These are phyloP conservation scores for Populus hybrid DNA, from an alignment of 441 rosid genomes.

Conservation along the genomic window DNA sequence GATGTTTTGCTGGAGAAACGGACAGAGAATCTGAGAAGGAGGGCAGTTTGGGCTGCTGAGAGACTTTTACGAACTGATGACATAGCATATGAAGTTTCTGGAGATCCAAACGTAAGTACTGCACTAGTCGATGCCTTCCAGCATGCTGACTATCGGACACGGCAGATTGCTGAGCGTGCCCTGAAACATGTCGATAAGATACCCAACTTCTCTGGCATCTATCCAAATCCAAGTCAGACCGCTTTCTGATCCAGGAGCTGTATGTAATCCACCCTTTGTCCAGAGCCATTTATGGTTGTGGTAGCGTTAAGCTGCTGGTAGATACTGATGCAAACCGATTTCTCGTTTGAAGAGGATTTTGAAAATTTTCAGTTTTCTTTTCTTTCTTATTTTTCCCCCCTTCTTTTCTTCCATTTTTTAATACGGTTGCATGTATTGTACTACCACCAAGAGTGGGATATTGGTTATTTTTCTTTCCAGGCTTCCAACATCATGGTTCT, in stretches of 20 bases:
- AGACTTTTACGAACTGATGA: constrained; percentile 82
- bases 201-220: constrained; percentile 90
- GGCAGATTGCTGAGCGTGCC: constrained; percentile 92
- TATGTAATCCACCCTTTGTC: constrained; percentile 26
- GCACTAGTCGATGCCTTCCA: constrained; percentile 97
- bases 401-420: constrained; percentile 17
- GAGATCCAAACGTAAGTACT: constrained; percentile 61
- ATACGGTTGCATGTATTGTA: constrained; percentile 12
- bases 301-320: constrained; percentile 24
- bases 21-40: constrained; percentile 67
- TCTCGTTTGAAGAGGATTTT: constrained; percentile 30
- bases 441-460: constrained; percentile 6
- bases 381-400: constrained; percentile 7
- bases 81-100: constrained; percentile 73
- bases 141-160: constrained; percentile 77
- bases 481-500: neutral
- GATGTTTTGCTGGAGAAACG: constrained; percentile 57
- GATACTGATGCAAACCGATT: constrained; percentile 33
- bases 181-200: constrained; percentile 85
- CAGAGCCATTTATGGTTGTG: constrained; percentile 19
- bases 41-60: constrained; percentile 88
- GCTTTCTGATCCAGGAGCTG: constrained; percentile 19
- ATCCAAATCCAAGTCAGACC: constrained; percentile 48
- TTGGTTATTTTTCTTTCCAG: constrained; percentile 3
- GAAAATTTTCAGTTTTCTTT: constrained; percentile 18